Evolutionary conservation across 2,329 filamentous ascomycete species (phyloP).

Genomic region (Neophaeococcomyces mojaviensis): DNA sequence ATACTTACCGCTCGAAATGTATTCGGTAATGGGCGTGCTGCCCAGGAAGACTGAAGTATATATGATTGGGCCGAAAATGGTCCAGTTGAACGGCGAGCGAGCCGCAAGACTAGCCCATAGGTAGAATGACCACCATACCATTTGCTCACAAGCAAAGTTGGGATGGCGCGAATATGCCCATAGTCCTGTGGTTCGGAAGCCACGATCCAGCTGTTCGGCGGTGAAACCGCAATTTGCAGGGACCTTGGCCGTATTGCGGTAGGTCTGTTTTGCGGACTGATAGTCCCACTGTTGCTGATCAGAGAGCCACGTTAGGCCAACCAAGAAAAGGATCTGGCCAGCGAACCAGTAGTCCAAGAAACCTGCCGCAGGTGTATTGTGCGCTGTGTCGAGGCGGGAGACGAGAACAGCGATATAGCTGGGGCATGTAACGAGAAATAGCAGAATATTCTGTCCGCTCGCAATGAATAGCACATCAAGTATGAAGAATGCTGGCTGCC

Average conservation of each 20-base stretch:
- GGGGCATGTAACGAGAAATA: conserved; percentile 71
- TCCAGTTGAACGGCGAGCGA: conserved; percentile 69
- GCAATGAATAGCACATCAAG: conserved; percentile 90
- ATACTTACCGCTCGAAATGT: conserved; percentile 74
- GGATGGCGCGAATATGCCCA: conserved; percentile 88
- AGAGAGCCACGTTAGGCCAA: conserved; percentile 67
- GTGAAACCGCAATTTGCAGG: conserved; percentile 52
- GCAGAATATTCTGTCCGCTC: conserved; percentile 70
- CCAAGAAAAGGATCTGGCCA: conserved; percentile 47
- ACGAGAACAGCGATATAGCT: conserved; percentile 75
- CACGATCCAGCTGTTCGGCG: conserved; percentile 74
- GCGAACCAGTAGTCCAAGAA: conserved; percentile 53
- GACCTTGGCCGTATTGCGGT: conserved; percentile 65
- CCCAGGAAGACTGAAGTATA: conserved; percentile 80
- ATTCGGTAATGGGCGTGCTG: conserved; percentile 81
- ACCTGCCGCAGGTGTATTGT: conserved; percentile 40
- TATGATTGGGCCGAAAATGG: conserved; percentile 58
- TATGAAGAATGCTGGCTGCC: conserved; percentile 62
- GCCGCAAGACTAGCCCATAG: conserved; percentile 76
- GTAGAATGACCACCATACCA: conserved; percentile 81
- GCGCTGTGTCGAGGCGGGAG: conserved; percentile 51
- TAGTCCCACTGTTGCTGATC: conserved; percentile 92
- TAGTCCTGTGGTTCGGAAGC: conserved; percentile 76
- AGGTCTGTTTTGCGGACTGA: conserved; percentile 71
- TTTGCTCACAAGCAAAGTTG: conserved; percentile 89